Evolutionary conservation across 2,329 filamentous ascomycete species (phyloP), one percentile per base, ranked within the genome.

Genomic region (Leptographium wingfieldii): DNA sequence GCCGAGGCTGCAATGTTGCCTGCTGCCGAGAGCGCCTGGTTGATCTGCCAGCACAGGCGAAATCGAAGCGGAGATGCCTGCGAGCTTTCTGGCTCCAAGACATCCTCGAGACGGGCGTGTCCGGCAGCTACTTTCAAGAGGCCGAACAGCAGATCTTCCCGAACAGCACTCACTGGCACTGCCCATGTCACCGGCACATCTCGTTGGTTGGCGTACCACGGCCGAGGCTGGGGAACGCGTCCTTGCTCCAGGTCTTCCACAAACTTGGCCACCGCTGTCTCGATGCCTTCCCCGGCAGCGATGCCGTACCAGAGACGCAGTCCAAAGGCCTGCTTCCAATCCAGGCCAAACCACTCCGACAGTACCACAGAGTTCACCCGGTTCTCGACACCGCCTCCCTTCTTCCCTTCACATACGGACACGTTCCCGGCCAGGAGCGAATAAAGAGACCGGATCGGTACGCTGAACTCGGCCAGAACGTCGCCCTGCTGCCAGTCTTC

Each of bases 261-360:
- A 71, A 91, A 99, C 33, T 81, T 80, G 52, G 78, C 73, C 5
- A 99, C 85, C 3, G 92, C 92, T 54, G 79, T 76, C 56, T 86
- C 82, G 52, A 96, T 78, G 43, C 84, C 80, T 53, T 91, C 87
- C 48, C 84, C 78, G 40, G 81, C 76, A 2, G 82, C 78, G 49
- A 85, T 88, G 53, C 85, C 86, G 70, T 96, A 99, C 88, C 91
- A 97, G 1, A 99, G 77, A 52, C 92, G 85, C 56, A 99, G 79
- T 12, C 90, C 92, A 71, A 99, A 96, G 0, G 92, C 86, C 69
- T 95, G 92, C 70, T 90, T 86, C 94, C 94, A 99, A 70, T 95
- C 88, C 43, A 99, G 78, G 5, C 84, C 84, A 69, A 96, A 99
- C 55, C 86, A 85, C 67, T 88, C 81, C 1, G 90, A 88, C 64